Evolutionary conservation across 768 basidiomycete genomes (phyloP).

Genomic region (Auricularia heimuer): DNA sequence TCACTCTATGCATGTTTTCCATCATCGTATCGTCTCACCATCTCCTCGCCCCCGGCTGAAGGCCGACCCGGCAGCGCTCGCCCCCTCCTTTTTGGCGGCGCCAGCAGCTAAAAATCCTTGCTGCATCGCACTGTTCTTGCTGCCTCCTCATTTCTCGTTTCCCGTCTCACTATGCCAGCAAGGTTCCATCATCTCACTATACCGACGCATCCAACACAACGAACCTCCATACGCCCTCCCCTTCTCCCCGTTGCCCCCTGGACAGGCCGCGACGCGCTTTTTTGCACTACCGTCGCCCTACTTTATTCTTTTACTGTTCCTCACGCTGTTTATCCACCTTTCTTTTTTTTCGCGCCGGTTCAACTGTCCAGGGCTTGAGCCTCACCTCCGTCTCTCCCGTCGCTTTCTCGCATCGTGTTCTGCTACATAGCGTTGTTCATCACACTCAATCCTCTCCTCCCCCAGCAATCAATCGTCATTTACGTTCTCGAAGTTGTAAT

Average conservation of each 20-base stretch:
- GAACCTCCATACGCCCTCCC: background rate
- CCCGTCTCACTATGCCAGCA: conserved; percentile 2
- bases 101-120: background rate
- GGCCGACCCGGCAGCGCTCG: background rate
- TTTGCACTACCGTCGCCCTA: background rate
- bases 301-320: conserved; percentile 1
- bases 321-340: conserved; percentile 2
- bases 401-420: background rate
- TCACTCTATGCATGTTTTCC: conserved; percentile 1
- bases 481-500: background rate
- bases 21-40: background rate
- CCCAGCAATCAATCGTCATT: background rate
- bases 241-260: background rate
- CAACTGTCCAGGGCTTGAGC: background rate
- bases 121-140: background rate
- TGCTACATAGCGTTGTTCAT: background rate
- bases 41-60: background rate
- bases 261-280: background rate
- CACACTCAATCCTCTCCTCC: background rate
- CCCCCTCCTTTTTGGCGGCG: background rate
- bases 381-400: background rate
- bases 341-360: background rate
- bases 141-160: background rate
- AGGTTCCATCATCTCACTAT: background rate
- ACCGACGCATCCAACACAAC: background rate